These are phyloP conservation scores for Termitomyces sp. DNA, from an alignment of 768 basidiomycete species.

Conservation along the genomic window DNA sequence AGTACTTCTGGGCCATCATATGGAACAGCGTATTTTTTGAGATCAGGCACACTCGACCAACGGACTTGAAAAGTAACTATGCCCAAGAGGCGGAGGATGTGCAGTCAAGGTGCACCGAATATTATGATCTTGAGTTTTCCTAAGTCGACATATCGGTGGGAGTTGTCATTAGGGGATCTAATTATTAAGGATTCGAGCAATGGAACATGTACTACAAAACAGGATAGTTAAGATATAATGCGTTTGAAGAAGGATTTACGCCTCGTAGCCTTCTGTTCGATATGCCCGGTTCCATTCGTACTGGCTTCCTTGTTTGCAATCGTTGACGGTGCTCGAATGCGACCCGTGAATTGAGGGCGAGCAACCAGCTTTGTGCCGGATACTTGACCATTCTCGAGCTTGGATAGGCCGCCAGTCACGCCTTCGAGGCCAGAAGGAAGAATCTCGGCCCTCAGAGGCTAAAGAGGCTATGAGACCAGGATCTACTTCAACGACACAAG, in stretches of 20 bases:
- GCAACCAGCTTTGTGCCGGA: conserved; percentile 38
- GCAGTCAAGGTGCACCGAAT: background rate
- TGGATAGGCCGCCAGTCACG: conserved; percentile 34
- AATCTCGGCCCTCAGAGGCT: conserved; percentile 40
- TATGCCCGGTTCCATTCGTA: background rate
- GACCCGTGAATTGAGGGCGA: conserved; percentile 20
- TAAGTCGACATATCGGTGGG: background rate
- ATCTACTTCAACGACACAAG: background rate
- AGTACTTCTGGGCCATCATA: background rate
- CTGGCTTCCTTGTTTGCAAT: background rate
- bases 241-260: conserved; percentile 7
- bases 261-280: conserved; percentile 5
- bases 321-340: background rate
- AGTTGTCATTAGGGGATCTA: background rate
- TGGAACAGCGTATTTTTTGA: background rate
- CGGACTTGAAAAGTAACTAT: background rate
- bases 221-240: conserved; percentile 1
- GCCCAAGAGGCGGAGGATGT: background rate
- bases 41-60: background rate
- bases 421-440: conserved; percentile 39
- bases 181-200: background rate
- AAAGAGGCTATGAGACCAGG: background rate
- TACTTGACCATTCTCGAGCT: conserved; percentile 32
- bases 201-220: background rate
- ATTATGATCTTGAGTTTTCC: background rate